Base-by-base conservation (phyloP, 192 early-diverging fungal genomes). In the Powellomyces hirtus region DNA sequence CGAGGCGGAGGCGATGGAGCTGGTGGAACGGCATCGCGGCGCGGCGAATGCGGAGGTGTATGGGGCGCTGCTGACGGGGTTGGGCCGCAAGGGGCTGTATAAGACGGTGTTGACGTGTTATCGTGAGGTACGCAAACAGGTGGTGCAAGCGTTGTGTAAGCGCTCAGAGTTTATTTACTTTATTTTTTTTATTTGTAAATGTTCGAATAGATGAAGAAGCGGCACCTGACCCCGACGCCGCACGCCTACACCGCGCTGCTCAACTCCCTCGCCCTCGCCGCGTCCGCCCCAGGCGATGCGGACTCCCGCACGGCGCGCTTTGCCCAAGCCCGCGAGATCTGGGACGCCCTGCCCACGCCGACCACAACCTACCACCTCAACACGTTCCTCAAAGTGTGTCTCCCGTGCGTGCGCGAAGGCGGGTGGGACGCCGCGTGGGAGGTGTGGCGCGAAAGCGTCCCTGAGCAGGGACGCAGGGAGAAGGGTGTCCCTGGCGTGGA, bases 171-270 rank as follows among this genome's bases (percentile, higher is more conserved):
- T n/a, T n/a, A 18, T 42, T 42, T 42, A 42, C 40, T 42, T 18
- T 13, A 42, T 18, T 8, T 8, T 60, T 26, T 36, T 10, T 27
- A 29, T 56, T 56, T 20, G 53, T 14, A 56, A 46, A 46, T 46
- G 11, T 49, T 1, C n/a, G n/a, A n/a, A n/a, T 55, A 78, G 73
- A 76, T 78, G 72, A 59, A 68, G 24, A 38, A 61, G 42, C 58
- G 74, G 36, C 63, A 65, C 7, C 50, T 78, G 5, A 40, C 20
- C 10, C 77, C 77, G 4, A 70, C 51, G 8, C 59, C 69, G 3
- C 68, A 50, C 11, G 61, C 73, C 11, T 66, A 72, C 26, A 75
- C 73, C 20, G 52, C 58, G 26, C 62, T 78, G 3, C 36, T 78
- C 18, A 71, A 33, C 37, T 38, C 64, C 10, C 38, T 64, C 29